Conservation (phyloP, 352 stramenopile species). For the Pseudoperonospora humuli region DNA sequence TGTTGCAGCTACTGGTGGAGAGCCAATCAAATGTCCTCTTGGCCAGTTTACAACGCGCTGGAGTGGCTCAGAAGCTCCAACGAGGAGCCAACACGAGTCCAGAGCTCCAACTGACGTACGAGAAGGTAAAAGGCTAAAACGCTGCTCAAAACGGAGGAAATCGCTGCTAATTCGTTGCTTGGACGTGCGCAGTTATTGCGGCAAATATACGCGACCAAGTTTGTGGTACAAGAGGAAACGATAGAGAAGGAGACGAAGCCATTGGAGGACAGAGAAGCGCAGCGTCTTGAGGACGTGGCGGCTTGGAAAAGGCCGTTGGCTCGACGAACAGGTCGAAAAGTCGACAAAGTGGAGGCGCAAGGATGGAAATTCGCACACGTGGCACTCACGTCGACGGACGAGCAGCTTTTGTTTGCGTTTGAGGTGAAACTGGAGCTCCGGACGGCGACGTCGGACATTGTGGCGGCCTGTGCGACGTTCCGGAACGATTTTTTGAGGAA, state of each 20-base stretch:
- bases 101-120: constrained; percentile 35
- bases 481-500: constrained; percentile 48
- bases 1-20: constrained; percentile 41
- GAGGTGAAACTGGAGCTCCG: constrained; percentile 60
- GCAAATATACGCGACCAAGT: constrained; percentile 32
- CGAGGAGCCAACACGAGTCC: constrained; percentile 21
- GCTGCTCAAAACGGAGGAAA: neutral
- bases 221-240: no score
- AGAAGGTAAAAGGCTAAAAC: constrained; percentile 26
- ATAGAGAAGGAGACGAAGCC: neutral
- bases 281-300: neutral
- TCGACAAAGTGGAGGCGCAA: constrained; percentile 19
- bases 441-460: constrained; percentile 39
- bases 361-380: constrained; percentile 60
- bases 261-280: neutral
- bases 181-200: constrained; percentile 28
- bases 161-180: constrained; percentile 9
- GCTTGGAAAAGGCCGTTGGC: neutral
- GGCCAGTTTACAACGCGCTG: constrained; percentile 28
- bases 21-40: constrained; percentile 18
- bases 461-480: constrained; percentile 40
- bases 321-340: constrained; percentile 3
- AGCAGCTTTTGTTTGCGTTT: constrained; percentile 75
- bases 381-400: constrained; percentile 43
- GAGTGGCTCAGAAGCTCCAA: constrained; percentile 32